phyloP scores from a whole-genome alignment of 108 stramenopile genomes.

The Aurantiochytrium sp. region DNA sequence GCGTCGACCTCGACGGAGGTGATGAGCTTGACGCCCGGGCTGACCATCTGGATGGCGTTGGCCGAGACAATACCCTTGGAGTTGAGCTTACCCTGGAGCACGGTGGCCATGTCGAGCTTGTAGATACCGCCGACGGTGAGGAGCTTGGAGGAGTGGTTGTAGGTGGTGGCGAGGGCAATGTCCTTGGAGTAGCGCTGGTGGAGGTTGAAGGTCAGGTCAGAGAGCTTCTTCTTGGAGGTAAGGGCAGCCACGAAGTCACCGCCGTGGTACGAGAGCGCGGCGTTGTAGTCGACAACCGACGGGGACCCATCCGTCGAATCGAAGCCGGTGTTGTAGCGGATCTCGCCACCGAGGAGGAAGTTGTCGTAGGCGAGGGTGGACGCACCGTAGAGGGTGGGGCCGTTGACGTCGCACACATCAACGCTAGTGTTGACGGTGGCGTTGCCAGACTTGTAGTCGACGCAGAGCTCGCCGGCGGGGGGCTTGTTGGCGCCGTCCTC shows the following conservation, averaged over 20 bases:
- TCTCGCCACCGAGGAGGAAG: constrained; percentile 12
- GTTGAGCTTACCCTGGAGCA: constrained; percentile 15
- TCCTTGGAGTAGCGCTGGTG: constrained; percentile 9
- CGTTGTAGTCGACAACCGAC: constrained; percentile 8
- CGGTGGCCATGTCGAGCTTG: not conserved
- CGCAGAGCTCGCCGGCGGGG: constrained; percentile 13
- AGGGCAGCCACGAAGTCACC: not conserved
- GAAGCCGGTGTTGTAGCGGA: constrained; percentile 17
- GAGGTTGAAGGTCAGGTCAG: not conserved
- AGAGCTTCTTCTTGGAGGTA: not conserved
- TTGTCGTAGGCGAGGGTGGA: not conserved
- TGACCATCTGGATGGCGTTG: constrained; percentile 12
- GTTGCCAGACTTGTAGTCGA: constrained; percentile 8
- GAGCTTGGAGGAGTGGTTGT: constrained; percentile 17
- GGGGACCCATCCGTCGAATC: not conserved
- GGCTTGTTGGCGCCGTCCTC: constrained; percentile 15
- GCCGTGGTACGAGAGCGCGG: not conserved
- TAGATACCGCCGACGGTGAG: constrained; percentile 16
- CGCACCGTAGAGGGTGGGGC: constrained; percentile 7
- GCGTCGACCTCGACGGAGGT: constrained; percentile 17
- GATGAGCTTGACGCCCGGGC: constrained; percentile 19
- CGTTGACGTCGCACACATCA: constrained; percentile 1
- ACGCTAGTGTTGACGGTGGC: constrained; percentile 19
- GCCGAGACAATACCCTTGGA: constrained; percentile 14
- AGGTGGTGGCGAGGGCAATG: not conserved